Evolutionary conservation across 2,329 filamentous ascomycete species (phyloP).

Genomic region (Penicillium sp.): DNA sequence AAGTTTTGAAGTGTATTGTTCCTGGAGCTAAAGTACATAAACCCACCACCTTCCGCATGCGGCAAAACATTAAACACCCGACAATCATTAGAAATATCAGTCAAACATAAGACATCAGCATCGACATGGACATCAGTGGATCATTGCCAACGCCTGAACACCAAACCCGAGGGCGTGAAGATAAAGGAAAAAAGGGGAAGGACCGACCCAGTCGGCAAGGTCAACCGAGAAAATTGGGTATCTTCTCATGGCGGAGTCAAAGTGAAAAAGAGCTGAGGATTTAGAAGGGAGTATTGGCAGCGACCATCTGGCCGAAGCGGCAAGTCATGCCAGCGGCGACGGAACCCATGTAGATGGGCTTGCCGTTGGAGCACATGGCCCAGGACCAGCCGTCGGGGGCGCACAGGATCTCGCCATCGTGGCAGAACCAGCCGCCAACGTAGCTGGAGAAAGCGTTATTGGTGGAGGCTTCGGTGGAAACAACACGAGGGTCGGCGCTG

Average conservation of each 20-base stretch:
- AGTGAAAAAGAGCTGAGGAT: neutral
- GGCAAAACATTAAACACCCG: slow-evolving; percentile 3
- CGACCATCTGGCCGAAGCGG: slow-evolving; percentile 24
- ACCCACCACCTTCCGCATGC: neutral
- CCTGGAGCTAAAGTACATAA: slow-evolving; percentile 11
- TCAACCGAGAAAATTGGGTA: neutral
- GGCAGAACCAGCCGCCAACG: slow-evolving; percentile 19
- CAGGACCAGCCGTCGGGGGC: slow-evolving; percentile 31
- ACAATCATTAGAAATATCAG: slow-evolving; percentile 18
- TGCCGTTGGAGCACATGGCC: slow-evolving; percentile 34
- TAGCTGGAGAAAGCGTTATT: slow-evolving; percentile 18
- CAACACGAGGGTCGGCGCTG: slow-evolving; percentile 10
- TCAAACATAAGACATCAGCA: slow-evolving; percentile 12
- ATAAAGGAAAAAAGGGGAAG: neutral
- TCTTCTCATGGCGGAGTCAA: neutral
- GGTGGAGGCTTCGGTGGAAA: slow-evolving; percentile 14
- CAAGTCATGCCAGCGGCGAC: slow-evolving; percentile 40
- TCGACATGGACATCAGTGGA: slow-evolving; percentile 5
- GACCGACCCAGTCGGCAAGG: slow-evolving; percentile 11
- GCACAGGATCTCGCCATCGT: slow-evolving; percentile 34
- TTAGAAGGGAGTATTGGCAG: neutral
- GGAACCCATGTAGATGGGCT: slow-evolving; percentile 36
- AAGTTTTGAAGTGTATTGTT: slow-evolving; percentile 4
- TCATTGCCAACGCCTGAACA: neutral
- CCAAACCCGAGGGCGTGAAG: neutral